Evolutionary conservation across 805 yeast species (phyloP), one percentile per base, ranked within the genome.

Genomic region (Komagataella phaffii): DNA sequence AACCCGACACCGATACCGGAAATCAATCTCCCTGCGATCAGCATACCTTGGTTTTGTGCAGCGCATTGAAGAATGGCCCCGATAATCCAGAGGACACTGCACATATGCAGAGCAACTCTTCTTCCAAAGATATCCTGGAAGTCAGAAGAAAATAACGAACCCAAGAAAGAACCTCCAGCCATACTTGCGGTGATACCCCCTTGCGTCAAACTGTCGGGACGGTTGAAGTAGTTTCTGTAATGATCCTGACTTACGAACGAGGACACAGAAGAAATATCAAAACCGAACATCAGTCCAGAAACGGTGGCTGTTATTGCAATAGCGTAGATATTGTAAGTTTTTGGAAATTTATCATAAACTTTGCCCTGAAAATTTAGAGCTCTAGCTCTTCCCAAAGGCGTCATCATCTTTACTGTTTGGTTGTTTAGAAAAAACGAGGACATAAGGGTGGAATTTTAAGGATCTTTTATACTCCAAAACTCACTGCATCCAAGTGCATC

Each of bases 181-280:
- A 82, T 84, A 5, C 88, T 68, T 3, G 88, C 81, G 10, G 88
- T 83, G 56, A 87, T 77, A 52, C 85, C 74, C 23, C 95, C 95
- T 64, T 86, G 93, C 45, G 69, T 60, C 2, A 72, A 61, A 0
- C 88, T 71, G 44, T 68, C 63, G 7, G 90, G 88, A 46, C 64
- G 51, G 53, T 74, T 56, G 65, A 85, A 85, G 58, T 65, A 81
- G 0, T 63, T 56, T 40, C 63, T 62, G 63, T 86, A 87, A 17
- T 70, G 67, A 0, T 62, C 65, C 12, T 74, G 66, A 2, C 72
- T 71, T 45, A 86, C 70, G 58, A 86, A 84, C 1, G 87, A 81
- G 1, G 89, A 77, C 70, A 87, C 77, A 0, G 95, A 85, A 2
- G 91, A 79, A 51, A 84, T 80, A 63, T 88, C 96, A 60, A 85